Conservation (phyloP, 2,329 filamentous ascomycete genomes). For the Aspergillus japonicus region DNA sequence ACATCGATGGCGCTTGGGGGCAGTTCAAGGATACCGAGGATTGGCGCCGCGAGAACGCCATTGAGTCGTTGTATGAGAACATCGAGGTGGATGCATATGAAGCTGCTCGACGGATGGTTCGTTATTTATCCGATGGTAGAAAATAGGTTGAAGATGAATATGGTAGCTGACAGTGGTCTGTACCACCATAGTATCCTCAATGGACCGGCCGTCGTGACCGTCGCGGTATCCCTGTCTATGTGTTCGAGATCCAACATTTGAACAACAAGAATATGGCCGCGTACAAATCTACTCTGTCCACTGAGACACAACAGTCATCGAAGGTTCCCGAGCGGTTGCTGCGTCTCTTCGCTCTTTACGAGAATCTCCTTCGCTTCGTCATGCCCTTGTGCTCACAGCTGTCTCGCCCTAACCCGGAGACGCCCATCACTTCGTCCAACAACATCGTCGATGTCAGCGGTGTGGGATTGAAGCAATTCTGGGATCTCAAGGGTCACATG, state of each 20-base stretch:
- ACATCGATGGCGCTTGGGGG: constrained; percentile 70
- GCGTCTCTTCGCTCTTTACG: constrained; percentile 87
- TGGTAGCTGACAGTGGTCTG: background rate
- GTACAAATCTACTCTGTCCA: constrained; percentile 61
- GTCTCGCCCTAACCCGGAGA: constrained; percentile 69
- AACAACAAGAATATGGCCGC: constrained; percentile 76
- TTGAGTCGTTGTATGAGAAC: constrained; percentile 77
- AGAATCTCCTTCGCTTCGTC: constrained; percentile 84
- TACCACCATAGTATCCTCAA: constrained; percentile 71
- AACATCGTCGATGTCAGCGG: constrained; percentile 93
- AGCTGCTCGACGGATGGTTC: constrained; percentile 68
- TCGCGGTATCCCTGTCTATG: constrained; percentile 86
- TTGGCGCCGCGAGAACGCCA: constrained; percentile 77
- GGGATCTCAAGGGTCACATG: constrained; percentile 93
- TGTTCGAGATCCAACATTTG: constrained; percentile 82
- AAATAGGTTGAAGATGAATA: background rate
- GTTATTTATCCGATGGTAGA: constrained; percentile 22
- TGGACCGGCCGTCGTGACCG: constrained; percentile 90
- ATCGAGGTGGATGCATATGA: constrained; percentile 86
- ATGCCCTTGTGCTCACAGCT: constrained; percentile 81
- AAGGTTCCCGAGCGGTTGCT: constrained; percentile 69
- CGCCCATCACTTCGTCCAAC: constrained; percentile 87
- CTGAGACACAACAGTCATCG: constrained; percentile 59
- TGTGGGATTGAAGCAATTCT: constrained; percentile 89
- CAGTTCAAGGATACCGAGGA: constrained; percentile 89